These are phyloP conservation scores for Talaromyces sp. DNA, from an alignment of 2,329 filamentous ascomycete species.

Conservation along the genomic window DNA sequence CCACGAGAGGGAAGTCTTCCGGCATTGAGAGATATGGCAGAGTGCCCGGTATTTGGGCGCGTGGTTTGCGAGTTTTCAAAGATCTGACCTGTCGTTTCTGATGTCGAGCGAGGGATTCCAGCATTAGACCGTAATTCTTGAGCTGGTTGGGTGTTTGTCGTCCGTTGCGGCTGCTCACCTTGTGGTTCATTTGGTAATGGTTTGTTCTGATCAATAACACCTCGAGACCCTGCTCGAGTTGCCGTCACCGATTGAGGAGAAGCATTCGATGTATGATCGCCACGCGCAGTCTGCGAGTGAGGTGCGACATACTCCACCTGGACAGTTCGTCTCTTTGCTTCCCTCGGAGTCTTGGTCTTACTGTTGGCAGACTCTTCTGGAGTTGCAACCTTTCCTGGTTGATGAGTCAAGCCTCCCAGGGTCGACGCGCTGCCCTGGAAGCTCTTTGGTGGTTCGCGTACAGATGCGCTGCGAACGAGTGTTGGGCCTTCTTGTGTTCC, in stretches of 20 bases:
- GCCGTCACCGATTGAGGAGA: conserved; percentile 22
- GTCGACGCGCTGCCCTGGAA: conserved; percentile 48
- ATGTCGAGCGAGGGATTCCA: conserved; percentile 52
- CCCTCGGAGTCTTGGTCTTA: conserved; percentile 61
- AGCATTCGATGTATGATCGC: conserved; percentile 41
- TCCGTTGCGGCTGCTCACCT: conserved; percentile 18
- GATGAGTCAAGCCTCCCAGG: conserved; percentile 63
- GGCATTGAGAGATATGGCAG: conserved; percentile 63
- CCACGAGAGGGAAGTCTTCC: conserved; percentile 68
- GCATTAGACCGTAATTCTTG: conserved; percentile 45
- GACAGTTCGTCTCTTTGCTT: conserved; percentile 88
- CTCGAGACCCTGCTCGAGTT: conserved; percentile 10
- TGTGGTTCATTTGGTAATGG: conserved; percentile 32
- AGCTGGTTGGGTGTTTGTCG: conserved; percentile 22
- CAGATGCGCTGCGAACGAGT: conserved; percentile 83
- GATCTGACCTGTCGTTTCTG: conserved; percentile 57
- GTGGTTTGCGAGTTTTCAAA: conserved; percentile 46
- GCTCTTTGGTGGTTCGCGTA: conserved; percentile 77
- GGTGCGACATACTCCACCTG: conserved; percentile 98
- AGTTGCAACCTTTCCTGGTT: conserved; percentile 68
- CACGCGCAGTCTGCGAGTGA: conserved; percentile 77
- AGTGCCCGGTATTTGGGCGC: conserved; percentile 77
- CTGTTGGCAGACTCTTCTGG: conserved; percentile 52
- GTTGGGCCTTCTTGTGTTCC: conserved; percentile 57
- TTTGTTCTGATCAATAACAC: conserved; percentile 35